Evolutionary conservation across 768 basidiomycete genomes (phyloP), one percentile per base, ranked within the genome.

Genomic region (Chalciporus pseudorubinellus): DNA sequence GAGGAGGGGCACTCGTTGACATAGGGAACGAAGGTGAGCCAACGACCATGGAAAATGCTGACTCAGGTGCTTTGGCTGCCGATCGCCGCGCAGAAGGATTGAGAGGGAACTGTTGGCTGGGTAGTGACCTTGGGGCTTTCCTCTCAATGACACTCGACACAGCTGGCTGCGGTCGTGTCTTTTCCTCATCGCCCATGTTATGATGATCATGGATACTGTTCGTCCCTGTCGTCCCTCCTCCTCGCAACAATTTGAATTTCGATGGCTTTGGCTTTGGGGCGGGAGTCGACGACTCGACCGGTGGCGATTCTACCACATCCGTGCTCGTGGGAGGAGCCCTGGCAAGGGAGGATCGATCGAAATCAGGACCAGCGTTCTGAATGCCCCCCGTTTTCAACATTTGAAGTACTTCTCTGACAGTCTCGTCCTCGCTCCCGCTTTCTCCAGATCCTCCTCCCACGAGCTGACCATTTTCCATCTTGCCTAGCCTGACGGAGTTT

Each of bases 401-500:
- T 19, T 80, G 76, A 24, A 81, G 59, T 8, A 81, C 66, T 53
- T 82, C 81, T 60, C 77, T 78, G 52, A 76, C 63, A 16, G 59
- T 66, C 50, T 76, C 74, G 38, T 73, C 76, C 50, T 85, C 84
- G 44, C 78, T 81, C 28, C 68, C 81, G 47, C 81, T 84, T 42
- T 82, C 81, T 26, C 69, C 74, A 22, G 61, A 72, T 48, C 73
- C 74, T n/a, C 71, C 75, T 4, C 79, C 82, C 16, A 81, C 70
- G 9, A 87, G 72, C 16, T 67, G 73, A 33, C 72, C 68, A 20
- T 77, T 67, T 56, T 83, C 80, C 26, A 84, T 55, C 60, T 77
- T 83, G 9, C 84, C 84, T n/a, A 77, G 68, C 29, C 76, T 75
- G 45, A 87, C 72, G 2, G 82, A 76, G 43, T 69, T 71, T 60